These are phyloP conservation scores for Trichoderma gracile DNA, from an alignment of 2,329 filamentous ascomycete genomes.

Conservation along the genomic window DNA sequence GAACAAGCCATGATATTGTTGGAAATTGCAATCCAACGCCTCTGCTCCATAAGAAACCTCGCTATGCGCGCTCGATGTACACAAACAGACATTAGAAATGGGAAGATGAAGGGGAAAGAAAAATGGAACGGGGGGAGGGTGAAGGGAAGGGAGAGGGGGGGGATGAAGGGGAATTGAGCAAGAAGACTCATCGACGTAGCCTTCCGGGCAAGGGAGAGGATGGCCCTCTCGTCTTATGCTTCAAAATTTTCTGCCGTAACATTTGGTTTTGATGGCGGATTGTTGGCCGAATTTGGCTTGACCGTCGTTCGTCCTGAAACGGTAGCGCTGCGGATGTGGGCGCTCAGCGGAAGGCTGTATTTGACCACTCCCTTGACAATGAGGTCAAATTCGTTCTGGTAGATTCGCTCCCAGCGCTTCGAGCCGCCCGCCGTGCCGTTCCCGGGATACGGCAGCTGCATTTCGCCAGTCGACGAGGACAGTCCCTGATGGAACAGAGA, in stretches of 20 bases:
- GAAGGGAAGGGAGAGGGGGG: constrained; percentile 27
- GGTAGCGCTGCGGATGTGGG: constrained; percentile 58
- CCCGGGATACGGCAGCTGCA: constrained; percentile 79
- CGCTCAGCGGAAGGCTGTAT: constrained; percentile 68
- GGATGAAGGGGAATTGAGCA: constrained; percentile 32
- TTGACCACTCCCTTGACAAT: constrained; percentile 89
- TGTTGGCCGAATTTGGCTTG: constrained; percentile 62
- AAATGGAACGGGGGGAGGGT: constrained; percentile 32
- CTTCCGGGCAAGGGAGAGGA: neutral
- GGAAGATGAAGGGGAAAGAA: neutral
- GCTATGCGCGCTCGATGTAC: constrained; percentile 42
- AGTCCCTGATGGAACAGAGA: constrained; percentile 77
- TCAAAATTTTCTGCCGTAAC: constrained; percentile 56
- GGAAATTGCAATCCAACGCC: constrained; percentile 40
- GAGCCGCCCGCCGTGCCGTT: constrained; percentile 86
- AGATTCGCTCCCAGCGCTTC: constrained; percentile 84
- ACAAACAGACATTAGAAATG: constrained; percentile 31
- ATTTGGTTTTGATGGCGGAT: constrained; percentile 68
- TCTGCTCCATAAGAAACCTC: constrained; percentile 38
- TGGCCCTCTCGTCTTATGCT: neutral
- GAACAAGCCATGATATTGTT: constrained; percentile 35
- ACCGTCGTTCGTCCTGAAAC: constrained; percentile 62
- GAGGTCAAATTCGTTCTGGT: constrained; percentile 89
- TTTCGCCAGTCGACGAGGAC: constrained; percentile 75
- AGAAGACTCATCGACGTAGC: neutral